Evolutionary conservation across 345 rosid genomes (phyloP), one percentile per base, ranked within the genome.

Genomic region (Odontarrhena argentea): DNA sequence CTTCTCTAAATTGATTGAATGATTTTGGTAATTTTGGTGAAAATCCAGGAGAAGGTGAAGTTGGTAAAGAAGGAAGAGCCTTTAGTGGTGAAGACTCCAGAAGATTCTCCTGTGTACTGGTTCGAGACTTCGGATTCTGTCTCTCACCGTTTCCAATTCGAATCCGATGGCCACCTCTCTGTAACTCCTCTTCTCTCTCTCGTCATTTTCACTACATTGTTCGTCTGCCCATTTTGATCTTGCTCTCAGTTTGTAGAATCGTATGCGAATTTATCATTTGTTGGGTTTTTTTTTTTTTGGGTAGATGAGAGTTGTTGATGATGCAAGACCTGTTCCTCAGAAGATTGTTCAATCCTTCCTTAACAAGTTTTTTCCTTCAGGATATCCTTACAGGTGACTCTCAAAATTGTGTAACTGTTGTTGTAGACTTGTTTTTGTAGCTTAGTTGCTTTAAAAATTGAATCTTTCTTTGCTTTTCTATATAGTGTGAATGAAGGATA

Each of bases 401-500:
- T n/a, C 11, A 51, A 40, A 36, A 1, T 36, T 28, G 4, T 28
- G 32, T 28, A 28, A 1, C 2, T 28, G 32, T 28, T 28, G 32
- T 32, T 32, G 6, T 5, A 32, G 44, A 61, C 35, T 66, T 25
- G 13, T 58, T 37, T 13, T 10, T 22, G 24, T 28, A 11, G 32
- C 46, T 47, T 8, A 9, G 12, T 30, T 24, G 32, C 10, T 9
- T 41, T 43, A 11, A 10, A 15, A 30, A 55, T 35, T 55, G 15
- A n/a, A 28, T 8, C 8, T 11, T 64, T 49, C 10, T 15, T 53
- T n/a, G 2, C 18, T 43, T 6, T 9, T 37, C n/a, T 64, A 2
- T 79, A 62, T 77, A 91, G 97, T 78, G 96, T 94, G 65, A 87
- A 87, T 11, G 99, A 94, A 63, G 99, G 99, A 18, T 94, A 88